Evolutionary conservation across 1,284 basidiomycete genomes (phyloP).

Genomic region (Trichosporon coremiiforme): DNA sequence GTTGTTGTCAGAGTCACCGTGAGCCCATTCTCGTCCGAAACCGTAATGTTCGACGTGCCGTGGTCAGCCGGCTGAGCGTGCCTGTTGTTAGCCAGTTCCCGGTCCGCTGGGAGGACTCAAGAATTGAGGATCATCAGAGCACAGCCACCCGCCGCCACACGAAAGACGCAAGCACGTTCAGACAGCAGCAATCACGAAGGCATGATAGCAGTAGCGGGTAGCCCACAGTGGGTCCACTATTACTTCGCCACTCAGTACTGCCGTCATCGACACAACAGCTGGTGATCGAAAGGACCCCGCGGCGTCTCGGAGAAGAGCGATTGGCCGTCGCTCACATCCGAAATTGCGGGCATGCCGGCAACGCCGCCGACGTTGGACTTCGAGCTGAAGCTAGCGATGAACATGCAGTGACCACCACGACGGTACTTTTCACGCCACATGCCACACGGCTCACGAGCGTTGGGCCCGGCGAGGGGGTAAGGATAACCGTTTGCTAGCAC

Average conservation of each 20-base stretch:
- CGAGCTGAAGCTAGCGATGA: background rate
- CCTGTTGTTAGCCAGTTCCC: background rate
- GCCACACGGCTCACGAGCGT: no score
- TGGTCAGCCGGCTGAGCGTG: conserved; percentile 17
- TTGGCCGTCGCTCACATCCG: background rate
- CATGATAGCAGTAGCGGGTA: background rate
- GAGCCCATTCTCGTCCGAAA: conserved; percentile 43
- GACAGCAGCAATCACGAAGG: background rate
- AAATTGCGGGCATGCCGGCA: background rate
- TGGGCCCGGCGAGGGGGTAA: no score
- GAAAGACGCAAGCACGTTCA: no score
- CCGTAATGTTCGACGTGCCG: conserved; percentile 52
- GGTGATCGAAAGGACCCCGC: background rate
- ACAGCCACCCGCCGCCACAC: background rate
- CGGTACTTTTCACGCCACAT: no score
- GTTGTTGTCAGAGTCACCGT: conserved; percentile 51
- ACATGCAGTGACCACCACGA: no score
- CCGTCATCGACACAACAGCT: background rate
- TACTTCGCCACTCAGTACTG: background rate
- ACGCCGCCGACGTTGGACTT: background rate
- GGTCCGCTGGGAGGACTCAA: no score
- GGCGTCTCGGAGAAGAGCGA: background rate
- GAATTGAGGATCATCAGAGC: background rate
- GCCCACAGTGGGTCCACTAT: background rate
- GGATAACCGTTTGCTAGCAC: no score